Base-by-base conservation (phyloP, 2,329 filamentous ascomycete genomes). In the Teratosphaeria destructans region DNA sequence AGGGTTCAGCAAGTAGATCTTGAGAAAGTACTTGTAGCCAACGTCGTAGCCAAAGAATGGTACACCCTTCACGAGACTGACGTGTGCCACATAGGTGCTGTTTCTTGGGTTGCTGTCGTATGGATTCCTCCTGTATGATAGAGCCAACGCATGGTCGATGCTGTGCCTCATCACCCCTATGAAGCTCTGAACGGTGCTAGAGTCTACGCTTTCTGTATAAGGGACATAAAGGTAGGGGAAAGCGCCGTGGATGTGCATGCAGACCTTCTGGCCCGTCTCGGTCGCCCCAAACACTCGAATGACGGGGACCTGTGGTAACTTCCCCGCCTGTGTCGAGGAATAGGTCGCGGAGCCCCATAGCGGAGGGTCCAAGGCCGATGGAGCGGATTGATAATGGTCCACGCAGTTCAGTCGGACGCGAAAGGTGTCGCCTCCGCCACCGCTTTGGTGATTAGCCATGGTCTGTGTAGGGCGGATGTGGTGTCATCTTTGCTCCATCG, bases 41-140 rank as follows among this genome's bases (percentile, higher is more conserved):
- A 97, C 90, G 74, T 95, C 83, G 70, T 94, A 97, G 19, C 94
- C 95, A 71, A 95, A 99, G 76, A 96, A 99, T 0, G 95, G 94
- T 23, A 95, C 81, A 3, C 91, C 94, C 73, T 99, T 97, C 63
- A 95, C 88, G 5, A 96, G 79, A 6, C 89, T 93, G 70, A 99
- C 91, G 65, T 95, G 88, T 29, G 91, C 93, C 43, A 97, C 91
- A 71, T 88, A 96, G 16, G 82, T 79, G 52, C 83, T 82, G 62
- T 85, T 87, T n/a, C 65, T 65, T 12, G 69, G 66, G 57, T 82
- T 82, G 23, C 37, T 35, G 67, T 87, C 82, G 70, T 87, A 83
- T 34, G 84, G 80, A 74, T 93, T 89, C 56, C 86, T 85, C 58
- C 90, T 85, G 72, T 94, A 96, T 72, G 88, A 92, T 53, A 92